These are phyloP conservation scores for Diphasiastrum complanatum DNA, from an alignment of 83 land plant genomes.

Conservation along the genomic window DNA sequence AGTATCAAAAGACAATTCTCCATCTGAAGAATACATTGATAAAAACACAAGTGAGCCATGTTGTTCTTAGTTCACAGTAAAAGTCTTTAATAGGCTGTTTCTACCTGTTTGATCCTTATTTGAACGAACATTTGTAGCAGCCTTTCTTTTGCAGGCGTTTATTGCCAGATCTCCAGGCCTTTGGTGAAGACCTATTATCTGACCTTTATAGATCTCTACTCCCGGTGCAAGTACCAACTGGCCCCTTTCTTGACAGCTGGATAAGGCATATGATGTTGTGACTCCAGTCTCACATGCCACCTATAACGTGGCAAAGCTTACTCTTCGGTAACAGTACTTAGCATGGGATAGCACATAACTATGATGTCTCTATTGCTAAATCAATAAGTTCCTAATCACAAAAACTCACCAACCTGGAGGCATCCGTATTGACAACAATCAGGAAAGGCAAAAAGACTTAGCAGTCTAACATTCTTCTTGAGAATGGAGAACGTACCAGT, in stretches of 20 bases:
- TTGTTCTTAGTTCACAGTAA: too few species aligned
- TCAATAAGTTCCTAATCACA: not conserved
- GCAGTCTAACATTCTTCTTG: not conserved
- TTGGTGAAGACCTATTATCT: conserved; percentile 93
- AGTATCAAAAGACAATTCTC: too few species aligned
- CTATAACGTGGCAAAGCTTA: conserved; percentile 37
- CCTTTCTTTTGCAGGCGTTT: conserved; percentile 93
- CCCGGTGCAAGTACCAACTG: conserved; percentile 78
- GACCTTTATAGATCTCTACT: conserved; percentile 85
- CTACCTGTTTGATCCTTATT: conserved; percentile 91
- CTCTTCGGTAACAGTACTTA: too few species aligned
- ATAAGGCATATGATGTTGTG: conserved; percentile 77
- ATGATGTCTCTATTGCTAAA: not conserved
- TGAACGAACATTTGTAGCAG: conserved; percentile 95
- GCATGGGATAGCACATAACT: not conserved
- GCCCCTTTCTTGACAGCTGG: conserved; percentile 92
- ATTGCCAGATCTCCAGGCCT: conserved; percentile 84
- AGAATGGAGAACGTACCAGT: conserved; percentile 45
- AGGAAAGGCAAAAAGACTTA: not conserved
- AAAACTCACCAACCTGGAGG: not conserved
- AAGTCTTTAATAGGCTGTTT: not conserved
- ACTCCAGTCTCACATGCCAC: conserved; percentile 95
- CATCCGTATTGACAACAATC: not conserved
- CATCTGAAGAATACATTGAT: not conserved
- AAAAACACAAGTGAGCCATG: not conserved